phyloP scores from a whole-genome alignment of 2,329 filamentous ascomycete species.

The Alternaria angustiovoidea region DNA sequence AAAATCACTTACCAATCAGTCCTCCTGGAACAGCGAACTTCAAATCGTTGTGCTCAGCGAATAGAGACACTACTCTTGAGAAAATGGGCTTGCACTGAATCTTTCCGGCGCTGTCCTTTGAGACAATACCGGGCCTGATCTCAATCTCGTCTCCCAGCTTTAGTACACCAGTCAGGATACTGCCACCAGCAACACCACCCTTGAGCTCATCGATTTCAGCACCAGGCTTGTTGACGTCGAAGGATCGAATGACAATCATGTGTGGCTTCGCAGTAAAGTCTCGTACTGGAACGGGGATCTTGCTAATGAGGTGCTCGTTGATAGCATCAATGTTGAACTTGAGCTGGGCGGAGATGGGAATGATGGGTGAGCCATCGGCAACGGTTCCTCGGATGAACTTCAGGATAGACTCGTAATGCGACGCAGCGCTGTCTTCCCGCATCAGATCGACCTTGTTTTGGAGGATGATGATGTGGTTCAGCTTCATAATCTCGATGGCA shows the following conservation, averaged over 20 bases:
- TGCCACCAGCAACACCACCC: conserved; percentile 97
- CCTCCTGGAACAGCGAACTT: conserved; percentile 98
- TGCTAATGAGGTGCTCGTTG: conserved; percentile 94
- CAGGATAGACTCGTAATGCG: conserved; percentile 95
- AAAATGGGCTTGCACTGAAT: conserved; percentile 98
- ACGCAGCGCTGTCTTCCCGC: conserved; percentile 90
- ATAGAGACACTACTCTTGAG: conserved; percentile 91
- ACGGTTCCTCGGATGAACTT: conserved; percentile 99
- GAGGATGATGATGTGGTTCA: conserved; percentile 98
- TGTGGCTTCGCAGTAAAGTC: conserved; percentile 93
- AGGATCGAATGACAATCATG: conserved; percentile 99
- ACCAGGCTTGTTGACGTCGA: conserved; percentile 99
- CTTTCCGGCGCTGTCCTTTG: conserved; percentile 89
- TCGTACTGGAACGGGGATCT: conserved; percentile 88
- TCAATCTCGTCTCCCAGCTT: conserved; percentile 98
- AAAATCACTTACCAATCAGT: conserved; percentile 70
- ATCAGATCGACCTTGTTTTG: conserved; percentile 99
- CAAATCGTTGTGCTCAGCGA: conserved; percentile 97
- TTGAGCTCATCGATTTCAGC: conserved; percentile 98
- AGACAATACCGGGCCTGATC: conserved; percentile 98
- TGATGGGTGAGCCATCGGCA: conserved; percentile 91
- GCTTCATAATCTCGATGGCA: conserved; percentile 99
- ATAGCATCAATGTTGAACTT: conserved; percentile 99
- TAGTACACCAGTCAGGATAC: conserved; percentile 93
- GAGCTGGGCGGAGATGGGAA: conserved; percentile 95